A percentile compares a stretch with the other conserved stretches of the same genome.
Evolutionary conservation across 2,329 filamentous ascomycete species (phyloP).

Genomic region (Fusarium sp.): DNA sequence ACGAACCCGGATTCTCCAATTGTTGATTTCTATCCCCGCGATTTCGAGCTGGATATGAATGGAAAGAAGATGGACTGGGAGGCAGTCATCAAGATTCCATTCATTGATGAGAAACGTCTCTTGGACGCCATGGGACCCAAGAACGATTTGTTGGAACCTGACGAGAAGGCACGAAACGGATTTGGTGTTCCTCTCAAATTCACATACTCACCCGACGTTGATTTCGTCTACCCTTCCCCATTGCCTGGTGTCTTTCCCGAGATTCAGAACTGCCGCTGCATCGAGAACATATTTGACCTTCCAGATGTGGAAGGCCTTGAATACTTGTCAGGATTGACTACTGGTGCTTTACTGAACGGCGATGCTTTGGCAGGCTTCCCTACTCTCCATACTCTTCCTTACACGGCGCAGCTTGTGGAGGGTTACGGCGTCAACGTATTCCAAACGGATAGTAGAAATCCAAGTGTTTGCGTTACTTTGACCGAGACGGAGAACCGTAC

Average conservation of each 20-base stretch:
- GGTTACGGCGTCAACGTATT: conserved; percentile 95
- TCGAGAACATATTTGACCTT: conserved; percentile 96
- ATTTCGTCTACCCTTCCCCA: conserved; percentile 89
- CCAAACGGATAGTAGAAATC: conserved; percentile 93
- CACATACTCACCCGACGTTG: conserved; percentile 80
- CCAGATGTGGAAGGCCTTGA: conserved; percentile 92
- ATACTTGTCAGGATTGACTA: conserved; percentile 83
- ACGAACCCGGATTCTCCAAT: conserved; percentile 90
- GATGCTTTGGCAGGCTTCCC: conserved; percentile 94
- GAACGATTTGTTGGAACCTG: conserved; percentile 80
- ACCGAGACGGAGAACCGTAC: conserved; percentile 78
- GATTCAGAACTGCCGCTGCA: conserved; percentile 85
- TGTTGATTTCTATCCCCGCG: conserved; percentile 96
- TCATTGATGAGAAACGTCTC: conserved; percentile 92
- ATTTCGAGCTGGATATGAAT: conserved; percentile 99
- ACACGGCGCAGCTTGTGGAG: conserved; percentile 75
- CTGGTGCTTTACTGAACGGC: conserved; percentile 83
- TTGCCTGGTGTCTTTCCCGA: conserved; percentile 92
- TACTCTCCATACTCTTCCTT: conserved; percentile 85
- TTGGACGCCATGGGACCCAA: conserved; percentile 87
- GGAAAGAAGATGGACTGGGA: conserved; percentile 99
- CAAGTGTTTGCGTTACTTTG: conserved; percentile 93
- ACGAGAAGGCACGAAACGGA: conserved; percentile 84
- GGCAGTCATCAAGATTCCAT: conserved; percentile 98
- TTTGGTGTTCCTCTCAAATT: conserved; percentile 96